Conservation (phyloP, 2,329 filamentous ascomycete species). For the Lomentospora prolificans region DNA sequence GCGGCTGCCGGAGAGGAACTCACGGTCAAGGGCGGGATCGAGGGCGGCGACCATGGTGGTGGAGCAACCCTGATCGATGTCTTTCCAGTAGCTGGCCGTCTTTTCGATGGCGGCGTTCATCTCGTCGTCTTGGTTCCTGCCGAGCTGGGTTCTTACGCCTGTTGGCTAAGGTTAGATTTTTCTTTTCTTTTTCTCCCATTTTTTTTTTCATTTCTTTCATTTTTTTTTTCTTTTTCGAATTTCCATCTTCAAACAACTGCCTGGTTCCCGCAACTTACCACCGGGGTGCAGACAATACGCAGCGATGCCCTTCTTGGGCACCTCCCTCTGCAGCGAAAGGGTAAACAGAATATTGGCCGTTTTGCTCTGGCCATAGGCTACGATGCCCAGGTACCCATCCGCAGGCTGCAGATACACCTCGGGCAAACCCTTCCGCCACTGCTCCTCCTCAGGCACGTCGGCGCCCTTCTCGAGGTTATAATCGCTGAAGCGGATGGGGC, state of each 20-base stretch:
- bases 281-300: conserved; percentile 14
- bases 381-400: conserved; percentile 16
- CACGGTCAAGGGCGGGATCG: conserved; percentile 11
- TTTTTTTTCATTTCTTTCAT: too few relatives aligned
- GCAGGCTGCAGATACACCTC: neutral
- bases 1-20: neutral
- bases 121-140: neutral
- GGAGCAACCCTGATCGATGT: conserved; percentile 12
- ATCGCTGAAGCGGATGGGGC: conserved; percentile 24
- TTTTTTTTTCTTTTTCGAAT: too few relatives aligned
- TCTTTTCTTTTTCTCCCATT: neutral
- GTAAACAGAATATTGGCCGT: conserved; percentile 19
- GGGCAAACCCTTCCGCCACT: neutral
- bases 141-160: conserved; percentile 4
- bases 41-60: conserved; percentile 14
- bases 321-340: conserved; percentile 11
- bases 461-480: conserved; percentile 18
- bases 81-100: neutral
- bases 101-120: neutral
- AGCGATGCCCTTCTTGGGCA: conserved; percentile 4
- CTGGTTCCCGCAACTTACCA: conserved; percentile 6
- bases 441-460: conserved; percentile 5
- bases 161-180: neutral
- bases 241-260: too few relatives aligned
- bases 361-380: conserved; percentile 20